Evolutionary conservation across 352 stramenopile species (phyloP).

Genomic region (Phytopythium aichiense): DNA sequence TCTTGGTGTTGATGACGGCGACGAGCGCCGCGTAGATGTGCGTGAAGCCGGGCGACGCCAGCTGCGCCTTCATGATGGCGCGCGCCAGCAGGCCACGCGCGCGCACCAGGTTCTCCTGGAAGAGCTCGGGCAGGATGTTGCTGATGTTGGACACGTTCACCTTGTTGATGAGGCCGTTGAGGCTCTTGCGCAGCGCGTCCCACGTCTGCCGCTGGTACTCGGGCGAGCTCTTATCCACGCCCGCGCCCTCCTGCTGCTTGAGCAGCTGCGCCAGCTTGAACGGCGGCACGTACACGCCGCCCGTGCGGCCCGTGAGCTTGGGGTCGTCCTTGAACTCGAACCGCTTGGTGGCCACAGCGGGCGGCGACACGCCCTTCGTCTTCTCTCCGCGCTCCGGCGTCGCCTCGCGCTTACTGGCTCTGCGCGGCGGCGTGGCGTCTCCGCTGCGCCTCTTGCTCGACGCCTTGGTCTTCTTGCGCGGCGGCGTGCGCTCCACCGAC

Average conservation of each 20-base stretch:
- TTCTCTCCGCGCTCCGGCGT: not conserved
- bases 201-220: conserved; percentile 92
- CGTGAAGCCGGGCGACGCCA: conserved; percentile 95
- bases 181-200: conserved; percentile 95
- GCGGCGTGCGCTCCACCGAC: conserved; percentile 20
- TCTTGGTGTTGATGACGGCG: conserved; percentile 98
- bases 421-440: conserved; percentile 20
- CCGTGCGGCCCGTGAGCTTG: conserved; percentile 57
- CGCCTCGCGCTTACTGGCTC: conserved; percentile 5
- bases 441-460: not conserved
- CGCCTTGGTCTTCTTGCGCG: conserved; percentile 23
- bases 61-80: conserved; percentile 95
- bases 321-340: conserved; percentile 29
- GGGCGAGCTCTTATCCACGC: conserved; percentile 45
- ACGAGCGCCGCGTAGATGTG: conserved; percentile 96
- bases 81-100: conserved; percentile 92
- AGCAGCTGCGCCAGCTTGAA: conserved; percentile 89
- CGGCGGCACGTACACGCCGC: conserved; percentile 90
- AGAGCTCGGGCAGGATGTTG: conserved; percentile 94
- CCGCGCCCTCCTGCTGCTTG: conserved; percentile 27
- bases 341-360: conserved; percentile 8
- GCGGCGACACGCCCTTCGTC: conserved; percentile 5
- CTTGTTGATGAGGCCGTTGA: conserved; percentile 99
- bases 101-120: conserved; percentile 97
- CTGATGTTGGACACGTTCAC: conserved; percentile 93